Conservation (phyloP, 2,329 filamentous ascomycete genomes). For the Scortechinia acanthostroma region DNA sequence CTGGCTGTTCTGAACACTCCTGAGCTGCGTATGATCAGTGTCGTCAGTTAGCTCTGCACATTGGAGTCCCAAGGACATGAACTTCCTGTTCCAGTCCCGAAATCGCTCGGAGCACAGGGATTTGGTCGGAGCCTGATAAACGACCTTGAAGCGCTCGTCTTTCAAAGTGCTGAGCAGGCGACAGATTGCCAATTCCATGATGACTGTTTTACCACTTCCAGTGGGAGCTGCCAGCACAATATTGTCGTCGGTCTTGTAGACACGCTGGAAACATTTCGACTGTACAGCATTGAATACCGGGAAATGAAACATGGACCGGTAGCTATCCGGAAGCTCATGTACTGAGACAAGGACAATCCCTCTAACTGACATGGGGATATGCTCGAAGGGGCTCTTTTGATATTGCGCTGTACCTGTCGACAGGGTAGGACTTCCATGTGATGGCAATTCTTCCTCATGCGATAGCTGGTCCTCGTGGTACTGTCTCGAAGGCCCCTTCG, state of each 20-base stretch:
- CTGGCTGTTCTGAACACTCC: conserved; percentile 64
- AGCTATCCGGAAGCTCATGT: conserved; percentile 59
- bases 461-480: too few species aligned
- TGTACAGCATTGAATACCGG: conserved; percentile 75
- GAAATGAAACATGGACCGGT: conserved; percentile 66
- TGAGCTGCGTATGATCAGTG: conserved; percentile 60
- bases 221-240: conserved; percentile 76
- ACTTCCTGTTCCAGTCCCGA: conserved; percentile 73
- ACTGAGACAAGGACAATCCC: conserved; percentile 54
- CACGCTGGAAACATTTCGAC: conserved; percentile 65
- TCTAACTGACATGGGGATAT: conserved; percentile 31
- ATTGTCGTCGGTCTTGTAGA: conserved; percentile 67
- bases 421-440: too few species aligned
- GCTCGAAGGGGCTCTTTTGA: conserved; percentile 10
- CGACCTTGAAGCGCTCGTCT: conserved; percentile 65
- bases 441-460: too few species aligned
- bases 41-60: conserved; percentile 79
- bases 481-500: too few species aligned
- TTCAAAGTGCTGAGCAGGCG: conserved; percentile 49
- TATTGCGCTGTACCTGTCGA: too few species aligned
- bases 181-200: conserved; percentile 78
- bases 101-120: conserved; percentile 72
- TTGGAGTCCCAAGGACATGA: conserved; percentile 56
- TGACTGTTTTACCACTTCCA: conserved; percentile 76
- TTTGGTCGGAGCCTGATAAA: conserved; percentile 81